Base-by-base conservation (phyloP, 2,329 filamentous ascomycete species). In the Penicillium sp. region DNA sequence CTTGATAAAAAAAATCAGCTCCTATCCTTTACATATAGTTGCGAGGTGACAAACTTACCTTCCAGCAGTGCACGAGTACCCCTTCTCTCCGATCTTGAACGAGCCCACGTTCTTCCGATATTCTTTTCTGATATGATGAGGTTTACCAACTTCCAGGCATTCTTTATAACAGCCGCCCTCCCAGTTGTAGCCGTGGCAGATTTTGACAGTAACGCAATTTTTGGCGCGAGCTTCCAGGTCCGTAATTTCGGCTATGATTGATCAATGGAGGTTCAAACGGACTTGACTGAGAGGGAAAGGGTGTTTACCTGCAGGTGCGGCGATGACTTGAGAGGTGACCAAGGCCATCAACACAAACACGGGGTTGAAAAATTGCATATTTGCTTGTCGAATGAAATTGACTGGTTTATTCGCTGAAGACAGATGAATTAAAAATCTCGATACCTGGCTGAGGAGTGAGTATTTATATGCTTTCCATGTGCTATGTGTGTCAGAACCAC, bases 301-400 rank as follows among this genome's bases (percentile, higher is more conserved):
- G 24, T 42, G 28, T 32, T 32, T 42, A 42, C 39, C 39, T 42
- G 39, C 39, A 6, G 39, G 39, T 28, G 39, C 39, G 29, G 39
- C 39, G 24, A 42, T 42, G 11, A 9, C 39, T 9, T 42, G 39
- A 12, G 39, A 42, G 39, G 39, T 29, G 9, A 24, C 39, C 4
- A 42, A 42, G 7, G 39, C 39, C 39, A 28, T 29, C 39, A 42
- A 12, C 12, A 24, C 39, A 24, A 42, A 29, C 5, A 12, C 39
- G 6, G 39, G 26, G 9, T 18, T 29, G 39, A 42, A 29, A 5
- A 42, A 4, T 42, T 42, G 26, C 39, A 42, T 42, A 5, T 4
- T 42, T 42, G 39, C 39, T 7, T n/a, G 13, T 42, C 29, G 39
- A 48, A 47, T 61, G 55, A 29, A 54, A 32, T 32, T 32, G 29